phyloP scores from a whole-genome alignment of 768 basidiomycete genomes.

The Mycena floridula region DNA sequence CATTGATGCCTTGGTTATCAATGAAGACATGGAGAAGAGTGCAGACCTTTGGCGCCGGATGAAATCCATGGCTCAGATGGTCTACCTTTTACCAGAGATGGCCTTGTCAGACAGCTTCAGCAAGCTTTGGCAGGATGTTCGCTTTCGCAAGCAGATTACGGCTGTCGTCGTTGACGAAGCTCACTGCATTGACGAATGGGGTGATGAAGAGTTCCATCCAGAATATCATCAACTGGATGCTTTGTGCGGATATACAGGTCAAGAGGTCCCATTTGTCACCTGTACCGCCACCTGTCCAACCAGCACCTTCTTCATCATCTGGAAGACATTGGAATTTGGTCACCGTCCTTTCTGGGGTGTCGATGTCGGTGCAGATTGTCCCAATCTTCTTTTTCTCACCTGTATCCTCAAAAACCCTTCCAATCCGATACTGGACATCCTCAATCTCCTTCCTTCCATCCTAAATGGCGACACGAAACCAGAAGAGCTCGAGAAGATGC shows the following conservation, averaged over 20 bases:
- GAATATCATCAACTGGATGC: slow-evolving; percentile 15
- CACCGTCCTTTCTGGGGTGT: slow-evolving; percentile 26
- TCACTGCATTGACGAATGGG: no score
- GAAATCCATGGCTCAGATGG: no score
- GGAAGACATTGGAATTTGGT: slow-evolving; percentile 18
- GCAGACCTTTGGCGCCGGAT: no score
- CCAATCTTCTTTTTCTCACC: slow-evolving; percentile 17
- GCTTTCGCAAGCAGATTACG: no score
- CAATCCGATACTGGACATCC: slow-evolving; percentile 11
- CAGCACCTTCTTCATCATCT: slow-evolving; percentile 23
- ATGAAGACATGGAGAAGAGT: no score
- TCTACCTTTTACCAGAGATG: no score
- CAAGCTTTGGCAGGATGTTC: no score
- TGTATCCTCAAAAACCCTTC: slow-evolving; percentile 7
- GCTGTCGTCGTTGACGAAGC: no score
- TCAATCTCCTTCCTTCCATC: slow-evolving; percentile 10
- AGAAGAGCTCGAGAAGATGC: slow-evolving; percentile 8
- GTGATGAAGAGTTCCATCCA: slow-evolving; percentile 20
- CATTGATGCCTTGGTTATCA: no score
- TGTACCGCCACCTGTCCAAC: no score
- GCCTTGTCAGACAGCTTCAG: no score
- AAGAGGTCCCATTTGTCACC: slow-evolving; percentile 20
- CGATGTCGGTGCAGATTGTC: slow-evolving; percentile 18
- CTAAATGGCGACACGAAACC: slow-evolving; percentile 6
- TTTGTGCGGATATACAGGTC: slow-evolving; percentile 17